Percentiles rank a stretch among this genome's conserved stretches.
Conservation (phyloP, 805 yeast species). For the Myxozyma geophila region DNA sequence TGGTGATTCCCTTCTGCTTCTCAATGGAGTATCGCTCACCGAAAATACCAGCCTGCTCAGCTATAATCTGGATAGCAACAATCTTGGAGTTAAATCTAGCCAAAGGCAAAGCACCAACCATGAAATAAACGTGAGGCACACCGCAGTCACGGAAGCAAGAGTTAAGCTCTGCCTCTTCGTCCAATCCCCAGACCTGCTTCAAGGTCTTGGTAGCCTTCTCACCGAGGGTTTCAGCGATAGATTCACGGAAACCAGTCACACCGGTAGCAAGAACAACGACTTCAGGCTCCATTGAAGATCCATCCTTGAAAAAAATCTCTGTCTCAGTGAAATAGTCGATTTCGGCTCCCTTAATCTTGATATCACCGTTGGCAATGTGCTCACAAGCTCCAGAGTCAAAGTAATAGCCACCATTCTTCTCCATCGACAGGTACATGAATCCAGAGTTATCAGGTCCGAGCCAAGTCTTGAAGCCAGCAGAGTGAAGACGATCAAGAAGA, state of each 20-base stretch:
- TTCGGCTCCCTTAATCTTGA: constrained; percentile 45
- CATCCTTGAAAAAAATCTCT: constrained; percentile 49
- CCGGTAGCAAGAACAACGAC: constrained; percentile 54
- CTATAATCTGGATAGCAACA: constrained; percentile 50
- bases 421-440: constrained; percentile 47
- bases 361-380: constrained; percentile 48
- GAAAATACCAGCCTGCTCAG: constrained; percentile 36
- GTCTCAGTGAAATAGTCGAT: constrained; percentile 46
- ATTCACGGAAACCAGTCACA: constrained; percentile 50
- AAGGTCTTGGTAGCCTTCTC: constrained; percentile 46
- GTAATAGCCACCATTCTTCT: constrained; percentile 54
- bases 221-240: constrained; percentile 49
- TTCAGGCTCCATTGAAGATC: constrained; percentile 46
- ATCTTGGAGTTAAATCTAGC: constrained; percentile 49
- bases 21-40: constrained; percentile 7
- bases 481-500: constrained; percentile 43
- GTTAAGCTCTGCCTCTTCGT: constrained; percentile 50
- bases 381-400: constrained; percentile 53
- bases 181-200: constrained; percentile 50
- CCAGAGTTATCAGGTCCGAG: constrained; percentile 53
- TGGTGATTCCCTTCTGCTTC: no score
- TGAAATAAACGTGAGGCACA: constrained; percentile 50
- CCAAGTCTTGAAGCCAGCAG: constrained; percentile 49
- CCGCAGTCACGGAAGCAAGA: constrained; percentile 50
- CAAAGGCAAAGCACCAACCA: constrained; percentile 51